Evolutionary conservation across 805 yeast species (phyloP).

Genomic region (Nakazawaea laoshanensis): DNA sequence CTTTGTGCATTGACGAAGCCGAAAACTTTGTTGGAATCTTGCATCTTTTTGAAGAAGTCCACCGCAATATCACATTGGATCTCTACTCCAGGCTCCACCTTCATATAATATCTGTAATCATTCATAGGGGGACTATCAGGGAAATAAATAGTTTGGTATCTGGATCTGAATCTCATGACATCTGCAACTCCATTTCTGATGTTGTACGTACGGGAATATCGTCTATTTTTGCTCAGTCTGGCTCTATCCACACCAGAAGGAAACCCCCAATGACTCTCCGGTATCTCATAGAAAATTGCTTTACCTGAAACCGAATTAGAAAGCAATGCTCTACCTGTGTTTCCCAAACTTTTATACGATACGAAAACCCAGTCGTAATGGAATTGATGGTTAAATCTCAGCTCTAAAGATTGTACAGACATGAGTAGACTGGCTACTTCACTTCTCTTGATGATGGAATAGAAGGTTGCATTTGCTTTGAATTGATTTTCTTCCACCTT

Average conservation of each 20-base stretch:
- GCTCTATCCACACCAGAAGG: constrained; percentile 61
- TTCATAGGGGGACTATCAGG: constrained; percentile 34
- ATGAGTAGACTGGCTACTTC: constrained; percentile 9
- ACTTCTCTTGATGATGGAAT: constrained; percentile 3
- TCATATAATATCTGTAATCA: constrained; percentile 44
- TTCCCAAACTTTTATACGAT: constrained; percentile 65
- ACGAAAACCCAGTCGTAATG: constrained; percentile 89
- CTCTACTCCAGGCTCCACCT: constrained; percentile 49
- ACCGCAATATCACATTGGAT: constrained; percentile 45
- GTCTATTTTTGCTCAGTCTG: constrained; percentile 35
- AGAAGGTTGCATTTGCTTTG: constrained; percentile 11
- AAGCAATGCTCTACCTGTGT: constrained; percentile 56
- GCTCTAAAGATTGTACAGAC: constrained; percentile 53
- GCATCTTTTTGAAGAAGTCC: constrained; percentile 40
- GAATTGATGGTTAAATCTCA: constrained; percentile 66
- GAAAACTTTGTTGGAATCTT: constrained; percentile 29
- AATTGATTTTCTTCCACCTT: too few relatives aligned
- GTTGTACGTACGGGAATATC: constrained; percentile 17
- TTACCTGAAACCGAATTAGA: constrained; percentile 59
- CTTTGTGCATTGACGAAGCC: constrained; percentile 26
- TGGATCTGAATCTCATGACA: constrained; percentile 37
- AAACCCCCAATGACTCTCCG: constrained; percentile 61
- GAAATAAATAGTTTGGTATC: constrained; percentile 49
- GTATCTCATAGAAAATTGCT: constrained; percentile 63
- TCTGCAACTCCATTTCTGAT: constrained; percentile 21